These are phyloP conservation scores for Hyphodiscus sp. DNA, from an alignment of 2,329 filamentous ascomycete species.

Conservation along the genomic window DNA sequence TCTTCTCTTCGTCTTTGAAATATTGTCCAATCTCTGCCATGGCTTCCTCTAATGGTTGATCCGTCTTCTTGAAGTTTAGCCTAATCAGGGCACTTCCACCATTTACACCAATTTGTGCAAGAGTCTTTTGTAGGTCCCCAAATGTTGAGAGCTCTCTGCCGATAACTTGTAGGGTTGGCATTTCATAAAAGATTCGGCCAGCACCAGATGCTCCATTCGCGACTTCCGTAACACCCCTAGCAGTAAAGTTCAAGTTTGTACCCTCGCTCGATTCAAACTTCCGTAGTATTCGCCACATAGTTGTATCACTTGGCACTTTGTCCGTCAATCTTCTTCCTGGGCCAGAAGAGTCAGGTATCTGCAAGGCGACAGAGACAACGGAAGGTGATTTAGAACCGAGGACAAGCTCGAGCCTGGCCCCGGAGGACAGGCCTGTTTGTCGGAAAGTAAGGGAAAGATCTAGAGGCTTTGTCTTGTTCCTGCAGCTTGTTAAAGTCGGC, in stretches of 20 bases:
- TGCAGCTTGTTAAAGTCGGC: constrained; percentile 31
- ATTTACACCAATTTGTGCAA: constrained; percentile 82
- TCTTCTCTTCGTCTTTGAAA: constrained; percentile 43
- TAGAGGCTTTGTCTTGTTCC: constrained; percentile 76
- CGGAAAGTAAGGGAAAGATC: constrained; percentile 82
- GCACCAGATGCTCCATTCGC: constrained; percentile 44
- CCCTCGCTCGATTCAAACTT: constrained; percentile 74
- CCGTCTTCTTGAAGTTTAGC: constrained; percentile 69
- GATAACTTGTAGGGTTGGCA: constrained; percentile 77
- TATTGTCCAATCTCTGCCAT: constrained; percentile 74
- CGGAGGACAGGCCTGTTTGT: constrained; percentile 72
- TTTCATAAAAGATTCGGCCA: constrained; percentile 82
- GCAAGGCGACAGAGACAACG: constrained; percentile 81
- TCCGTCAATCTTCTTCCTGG: constrained; percentile 66
- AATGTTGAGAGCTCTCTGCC: constrained; percentile 72
- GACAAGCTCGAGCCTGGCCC: constrained; percentile 89
- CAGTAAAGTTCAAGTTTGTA: constrained; percentile 72
- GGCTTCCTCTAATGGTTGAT: constrained; percentile 75
- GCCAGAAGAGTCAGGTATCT: constrained; percentile 62
- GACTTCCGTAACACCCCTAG: constrained; percentile 64
- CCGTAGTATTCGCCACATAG: constrained; percentile 82
- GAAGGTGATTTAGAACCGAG: constrained; percentile 79
- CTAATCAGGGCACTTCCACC: constrained; percentile 74
- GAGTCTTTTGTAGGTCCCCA: constrained; percentile 77
- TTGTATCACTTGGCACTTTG: constrained; percentile 82